Evolutionary conservation across 495 filamentous ascomycete genomes (phyloP).

Genomic region (Haplographium delicatum): DNA sequence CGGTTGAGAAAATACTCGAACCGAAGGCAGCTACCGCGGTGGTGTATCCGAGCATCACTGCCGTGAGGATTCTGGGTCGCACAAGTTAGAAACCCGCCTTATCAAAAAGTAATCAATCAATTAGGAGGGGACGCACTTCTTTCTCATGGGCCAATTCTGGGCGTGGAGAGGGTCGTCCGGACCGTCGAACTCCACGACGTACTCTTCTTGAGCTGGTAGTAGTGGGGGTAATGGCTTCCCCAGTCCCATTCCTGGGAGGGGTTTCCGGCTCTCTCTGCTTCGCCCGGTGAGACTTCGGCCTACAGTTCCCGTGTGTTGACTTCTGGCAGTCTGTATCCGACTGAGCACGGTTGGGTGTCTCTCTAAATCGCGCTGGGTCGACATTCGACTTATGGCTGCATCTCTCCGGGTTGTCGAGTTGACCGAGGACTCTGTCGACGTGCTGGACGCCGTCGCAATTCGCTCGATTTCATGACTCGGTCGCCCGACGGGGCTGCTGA

Average conservation of each 20-base stretch:
- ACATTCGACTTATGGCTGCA: conserved; percentile 21
- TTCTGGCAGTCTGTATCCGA: conserved; percentile 68
- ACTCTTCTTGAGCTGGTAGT: conserved; percentile 68
- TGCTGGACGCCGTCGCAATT: conserved; percentile 41
- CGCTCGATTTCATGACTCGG: conserved; percentile 39
- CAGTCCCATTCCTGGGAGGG: conserved; percentile 57
- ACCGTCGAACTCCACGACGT: conserved; percentile 84
- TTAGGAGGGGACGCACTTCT: conserved; percentile 73
- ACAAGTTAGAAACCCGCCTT: neutral
- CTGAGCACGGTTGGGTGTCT: conserved; percentile 68
- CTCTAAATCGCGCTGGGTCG: conserved; percentile 62
- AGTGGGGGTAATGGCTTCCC: conserved; percentile 75
- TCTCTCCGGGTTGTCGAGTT: conserved; percentile 12
- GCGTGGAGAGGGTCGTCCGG: conserved; percentile 75
- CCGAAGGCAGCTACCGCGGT: conserved; percentile 73
- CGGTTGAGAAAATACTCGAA: conserved; percentile 63
- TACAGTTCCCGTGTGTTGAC: conserved; percentile 72
- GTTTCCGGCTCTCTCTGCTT: conserved; percentile 46
- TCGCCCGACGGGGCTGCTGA: conserved; percentile 11
- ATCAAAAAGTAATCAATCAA: too few relatives aligned
- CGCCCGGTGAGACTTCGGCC: conserved; percentile 46
- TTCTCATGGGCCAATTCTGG: conserved; percentile 73
- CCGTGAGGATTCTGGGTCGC: conserved; percentile 49
- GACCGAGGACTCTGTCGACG: conserved; percentile 41
- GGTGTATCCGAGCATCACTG: conserved; percentile 71